Evolutionary conservation across 2,329 filamentous ascomycete species (phyloP), one percentile per base, ranked within the genome.

Genomic region (Ascochyta rabiei): DNA sequence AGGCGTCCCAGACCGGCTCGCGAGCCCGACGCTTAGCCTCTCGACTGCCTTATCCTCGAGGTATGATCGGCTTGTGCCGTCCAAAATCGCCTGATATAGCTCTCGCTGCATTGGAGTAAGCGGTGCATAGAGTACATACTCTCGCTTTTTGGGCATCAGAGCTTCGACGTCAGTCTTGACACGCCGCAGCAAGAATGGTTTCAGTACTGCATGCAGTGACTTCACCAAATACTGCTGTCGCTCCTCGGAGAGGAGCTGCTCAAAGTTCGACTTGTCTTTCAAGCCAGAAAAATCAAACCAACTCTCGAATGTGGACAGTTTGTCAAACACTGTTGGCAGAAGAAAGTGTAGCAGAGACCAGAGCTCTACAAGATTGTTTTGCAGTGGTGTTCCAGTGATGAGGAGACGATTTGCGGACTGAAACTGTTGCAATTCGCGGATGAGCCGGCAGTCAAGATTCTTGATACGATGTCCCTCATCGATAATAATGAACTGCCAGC

Each of bases 241-340:
- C 48, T 90, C 86, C 66, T 96, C 89, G 3, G 88, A 87, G 6
- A 96, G 83, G 46, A 96, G 89, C 39, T 93, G 86, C 44, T 90
- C 86, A 1, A 91, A 89, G 0, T 86, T 87, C 31, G 89, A 83
- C 61, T 93, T 91, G 56, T 98, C 91, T 50, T 96, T 86, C 1
- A 99, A 81, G 7, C 92, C 93, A 0, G 90, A 95, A 66, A 99
- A 99, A 73, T 99, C 93, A 59, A 99, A 99, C 93, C 93, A 98
- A 1, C 87, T 87, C 69, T 97, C 91, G 54, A 99, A 99, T 0
- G 90, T 91, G 41, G 96, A 91, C 74, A 96, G 88, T 66, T 96
- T 90, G 40, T 93, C 91, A 66, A 99, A 99, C 28, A 97, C 93
- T 34, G 90, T 90, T 0, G 93, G 95, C 42, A 98, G 83, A 0